Percentiles rank a stretch among this genome's conserved stretches.
Conservation (phyloP, 2,329 filamentous ascomycete genomes). For the Samsoniella hepiali region DNA sequence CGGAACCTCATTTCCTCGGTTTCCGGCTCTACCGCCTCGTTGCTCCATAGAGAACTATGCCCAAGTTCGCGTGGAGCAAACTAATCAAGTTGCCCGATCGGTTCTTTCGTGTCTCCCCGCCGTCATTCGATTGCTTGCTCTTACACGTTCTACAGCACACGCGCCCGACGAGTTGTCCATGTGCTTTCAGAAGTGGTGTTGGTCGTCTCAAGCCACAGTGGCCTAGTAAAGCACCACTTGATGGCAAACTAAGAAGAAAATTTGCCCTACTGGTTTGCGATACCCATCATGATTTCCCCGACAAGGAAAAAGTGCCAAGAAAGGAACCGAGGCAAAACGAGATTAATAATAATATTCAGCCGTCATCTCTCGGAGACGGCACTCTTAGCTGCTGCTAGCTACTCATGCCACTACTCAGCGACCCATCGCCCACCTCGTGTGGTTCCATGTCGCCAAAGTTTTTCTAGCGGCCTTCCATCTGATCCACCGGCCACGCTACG, state of each 20-base stretch:
- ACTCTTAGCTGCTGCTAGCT: background rate
- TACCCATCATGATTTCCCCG: background rate
- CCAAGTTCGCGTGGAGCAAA: background rate
- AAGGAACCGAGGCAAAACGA: background rate
- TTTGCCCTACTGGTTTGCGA: background rate
- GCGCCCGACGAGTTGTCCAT: background rate
- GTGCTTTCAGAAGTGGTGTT: background rate
- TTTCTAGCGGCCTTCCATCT: conserved; percentile 15
- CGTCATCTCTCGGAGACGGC: background rate
- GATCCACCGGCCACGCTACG: conserved; percentile 7
- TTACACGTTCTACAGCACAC: background rate
- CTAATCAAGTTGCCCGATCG: background rate
- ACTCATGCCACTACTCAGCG: background rate
- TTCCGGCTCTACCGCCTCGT: background rate
- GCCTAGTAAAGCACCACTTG: background rate
- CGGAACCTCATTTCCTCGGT: background rate
- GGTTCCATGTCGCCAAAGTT: background rate
- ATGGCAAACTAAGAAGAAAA: background rate
- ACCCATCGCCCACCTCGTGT: background rate
- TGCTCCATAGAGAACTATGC: background rate
- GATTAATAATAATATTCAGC: conserved; percentile 2
- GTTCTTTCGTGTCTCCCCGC: background rate
- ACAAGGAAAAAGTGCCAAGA: background rate
- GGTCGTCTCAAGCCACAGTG: background rate
- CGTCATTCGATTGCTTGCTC: background rate